Conservation (phyloP, 495 filamentous ascomycete species). For the Aspergillus homomorphus region DNA sequence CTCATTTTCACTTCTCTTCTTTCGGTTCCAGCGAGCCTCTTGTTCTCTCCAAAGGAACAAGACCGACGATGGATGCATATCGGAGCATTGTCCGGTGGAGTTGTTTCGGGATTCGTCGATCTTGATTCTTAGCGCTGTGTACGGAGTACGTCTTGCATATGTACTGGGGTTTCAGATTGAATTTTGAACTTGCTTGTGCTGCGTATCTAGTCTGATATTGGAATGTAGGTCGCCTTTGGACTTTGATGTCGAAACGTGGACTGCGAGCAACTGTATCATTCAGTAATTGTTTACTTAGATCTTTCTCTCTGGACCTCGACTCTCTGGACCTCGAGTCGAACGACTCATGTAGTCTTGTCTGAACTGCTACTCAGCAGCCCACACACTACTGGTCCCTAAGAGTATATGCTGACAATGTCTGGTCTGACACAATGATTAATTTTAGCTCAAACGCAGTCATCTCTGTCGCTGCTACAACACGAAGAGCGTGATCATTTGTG, state of each 20-base stretch:
- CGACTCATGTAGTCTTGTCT: too few relatives aligned
- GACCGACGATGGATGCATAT: slow-evolving; percentile 12
- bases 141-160: slow-evolving; percentile 12
- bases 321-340: too few relatives aligned
- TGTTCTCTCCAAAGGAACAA: slow-evolving; percentile 10
- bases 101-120: slow-evolving; percentile 14
- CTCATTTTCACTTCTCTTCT: slow-evolving; percentile 1
- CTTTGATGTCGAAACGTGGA: not conserved
- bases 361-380: too few relatives aligned
- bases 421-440: too few relatives aligned
- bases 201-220: not conserved
- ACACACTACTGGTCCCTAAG: too few relatives aligned
- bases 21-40: slow-evolving; percentile 5
- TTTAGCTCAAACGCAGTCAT: too few relatives aligned
- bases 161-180: not conserved
- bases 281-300: too few relatives aligned
- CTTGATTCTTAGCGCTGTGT: slow-evolving; percentile 14
- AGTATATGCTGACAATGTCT: too few relatives aligned
- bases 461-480: too few relatives aligned
- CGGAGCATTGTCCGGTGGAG: slow-evolving; percentile 23
- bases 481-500: too few relatives aligned
- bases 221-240: not conserved
- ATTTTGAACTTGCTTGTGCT: slow-evolving; percentile 2
- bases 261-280: not conserved
- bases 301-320: too few relatives aligned